Percentiles rank a stretch among this genome's conserved stretches.
phyloP scores from a whole-genome alignment of 2,329 filamentous ascomycete species.

The Acarospora socialis region DNA sequence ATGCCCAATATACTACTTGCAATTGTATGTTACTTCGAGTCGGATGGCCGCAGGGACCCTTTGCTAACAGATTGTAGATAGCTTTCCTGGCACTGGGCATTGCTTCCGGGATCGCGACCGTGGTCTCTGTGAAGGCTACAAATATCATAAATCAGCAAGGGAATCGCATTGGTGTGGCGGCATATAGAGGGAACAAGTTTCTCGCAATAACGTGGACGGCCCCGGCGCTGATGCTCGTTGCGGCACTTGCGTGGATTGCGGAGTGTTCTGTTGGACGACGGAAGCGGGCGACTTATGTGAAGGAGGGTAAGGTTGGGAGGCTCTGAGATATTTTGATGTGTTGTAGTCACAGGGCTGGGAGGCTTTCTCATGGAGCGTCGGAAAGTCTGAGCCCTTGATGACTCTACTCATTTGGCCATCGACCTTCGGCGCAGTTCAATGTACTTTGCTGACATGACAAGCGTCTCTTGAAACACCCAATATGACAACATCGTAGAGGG shows the following conservation, averaged over 20 bases:
- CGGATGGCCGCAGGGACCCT: neutral
- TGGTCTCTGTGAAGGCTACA: slow-evolving; percentile 41
- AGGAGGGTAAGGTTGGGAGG: too few species aligned
- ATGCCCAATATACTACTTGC: slow-evolving; percentile 37
- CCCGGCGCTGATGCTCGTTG: slow-evolving; percentile 29
- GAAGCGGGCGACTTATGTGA: slow-evolving; percentile 2
- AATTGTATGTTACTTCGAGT: slow-evolving; percentile 21
- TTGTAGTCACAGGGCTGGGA: too few species aligned
- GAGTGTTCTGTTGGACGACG: slow-evolving; percentile 6
- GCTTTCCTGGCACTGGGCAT: slow-evolving; percentile 48
- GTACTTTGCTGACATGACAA: too few species aligned
- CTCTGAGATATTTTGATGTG: too few species aligned
- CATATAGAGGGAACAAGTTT: slow-evolving; percentile 39
- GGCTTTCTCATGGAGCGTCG: too few species aligned
- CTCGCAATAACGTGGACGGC: slow-evolving; percentile 46
- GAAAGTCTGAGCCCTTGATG: too few species aligned
- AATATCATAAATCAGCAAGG: slow-evolving; percentile 41
- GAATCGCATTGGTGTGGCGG: slow-evolving; percentile 34
- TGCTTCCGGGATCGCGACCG: slow-evolving; percentile 60
- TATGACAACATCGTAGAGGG: too few species aligned
- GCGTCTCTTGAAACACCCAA: too few species aligned
- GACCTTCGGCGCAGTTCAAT: too few species aligned
- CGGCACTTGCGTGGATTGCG: slow-evolving; percentile 9
- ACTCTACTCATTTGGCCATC: too few species aligned
- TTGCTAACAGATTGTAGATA: neutral